phyloP scores from a whole-genome alignment of 1,284 basidiomycete species.

The Sporisorium iseilematis-ciliati region DNA sequence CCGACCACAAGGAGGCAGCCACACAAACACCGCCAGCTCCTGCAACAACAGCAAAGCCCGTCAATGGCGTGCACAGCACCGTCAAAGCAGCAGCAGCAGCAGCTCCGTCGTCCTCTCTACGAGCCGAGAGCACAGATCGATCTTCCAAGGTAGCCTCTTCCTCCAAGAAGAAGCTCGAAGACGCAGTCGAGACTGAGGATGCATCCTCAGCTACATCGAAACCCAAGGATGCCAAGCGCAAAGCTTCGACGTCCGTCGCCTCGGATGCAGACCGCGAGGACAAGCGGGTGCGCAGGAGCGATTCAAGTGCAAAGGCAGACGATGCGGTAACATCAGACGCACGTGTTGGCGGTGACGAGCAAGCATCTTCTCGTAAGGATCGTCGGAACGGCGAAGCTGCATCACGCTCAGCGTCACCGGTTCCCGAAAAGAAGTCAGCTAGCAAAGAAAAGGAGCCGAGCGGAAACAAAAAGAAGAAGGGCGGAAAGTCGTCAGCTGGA shows the following conservation, averaged over 20 bases:
- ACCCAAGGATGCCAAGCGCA: conserved; percentile 50
- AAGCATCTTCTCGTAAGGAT: conserved; percentile 22
- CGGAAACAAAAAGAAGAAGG: conserved; percentile 58
- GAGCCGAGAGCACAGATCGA: conserved; percentile 27
- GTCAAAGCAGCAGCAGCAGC: conserved; percentile 17
- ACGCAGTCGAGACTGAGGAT: conserved; percentile 31
- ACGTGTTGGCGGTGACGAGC: conserved; percentile 14
- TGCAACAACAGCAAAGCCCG: conserved; percentile 12
- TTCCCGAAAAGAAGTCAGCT: conserved; percentile 27
- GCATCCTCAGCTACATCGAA: conserved; percentile 19
- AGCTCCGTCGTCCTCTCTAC: conserved; percentile 9
- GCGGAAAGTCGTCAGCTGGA: conserved; percentile 39
- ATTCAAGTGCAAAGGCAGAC: conserved; percentile 26
- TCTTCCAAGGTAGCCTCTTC: conserved; percentile 50
- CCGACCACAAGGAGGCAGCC: conserved; percentile 39
- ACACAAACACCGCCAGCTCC: conserved; percentile 37
- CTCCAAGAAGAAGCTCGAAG: conserved; percentile 58
- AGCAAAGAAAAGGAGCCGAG: conserved; percentile 38
- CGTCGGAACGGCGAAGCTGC: conserved; percentile 26
- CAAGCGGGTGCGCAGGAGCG: conserved; percentile 39
- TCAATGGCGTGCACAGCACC: conserved; percentile 35
- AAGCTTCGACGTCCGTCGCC: conserved; percentile 42
- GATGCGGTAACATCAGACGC: conserved; percentile 16
- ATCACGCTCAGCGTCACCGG: conserved; percentile 41
- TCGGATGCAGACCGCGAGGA: conserved; percentile 49